Evolutionary conservation across 805 yeast species (phyloP), one percentile per base, ranked within the genome.

Genomic region (Yamadazyma philogaea): DNA sequence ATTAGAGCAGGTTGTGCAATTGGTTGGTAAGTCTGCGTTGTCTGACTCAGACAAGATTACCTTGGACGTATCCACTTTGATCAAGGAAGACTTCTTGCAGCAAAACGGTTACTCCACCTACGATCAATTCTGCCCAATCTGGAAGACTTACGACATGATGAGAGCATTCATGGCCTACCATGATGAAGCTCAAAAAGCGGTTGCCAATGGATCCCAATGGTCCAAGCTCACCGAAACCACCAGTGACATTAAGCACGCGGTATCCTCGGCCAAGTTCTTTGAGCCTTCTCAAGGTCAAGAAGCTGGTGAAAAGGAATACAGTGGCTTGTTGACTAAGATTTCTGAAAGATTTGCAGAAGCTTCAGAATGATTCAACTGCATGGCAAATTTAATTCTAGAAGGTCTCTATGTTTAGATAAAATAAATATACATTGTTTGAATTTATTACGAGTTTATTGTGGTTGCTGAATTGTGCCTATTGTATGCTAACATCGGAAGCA

Each of bases 81-180:
- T 93, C 68, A 93, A 93, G 70, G 99, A 93, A 68, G 99, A 93
- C 70, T 93, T 93, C 82, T 77, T 93, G 65, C 99, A 93, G 74
- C 99, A 93, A 75, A 93, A 93, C 71, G 99, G 99, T 73, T 93
- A 93, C 74, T 93, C 99, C 36, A 74, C 96, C 34, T 93, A 93
- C 64, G 99, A 93, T 70, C 96, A 96, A 30, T 93, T 89, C 85
- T 93, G 99, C 73, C 99, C 99, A 53, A 87, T 93, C 61, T 93
- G 99, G 99, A 93, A 93, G 77, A 93, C 99, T 36, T 84, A 79
- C 56, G 93, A 87, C 64, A 93, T 93, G 99, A 90, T 93, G 98
- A 89, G 86, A 68, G 84, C 90, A 8, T 93, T 93, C 59, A 81
- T 90, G 46, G 69, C 89, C 27, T 93, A 93, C 70, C 81, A 87